Percentiles rank a stretch among this genome's conserved stretches.
Evolutionary conservation across 352 stramenopile genomes (phyloP).

Genomic region (Phytophthora syringae): DNA sequence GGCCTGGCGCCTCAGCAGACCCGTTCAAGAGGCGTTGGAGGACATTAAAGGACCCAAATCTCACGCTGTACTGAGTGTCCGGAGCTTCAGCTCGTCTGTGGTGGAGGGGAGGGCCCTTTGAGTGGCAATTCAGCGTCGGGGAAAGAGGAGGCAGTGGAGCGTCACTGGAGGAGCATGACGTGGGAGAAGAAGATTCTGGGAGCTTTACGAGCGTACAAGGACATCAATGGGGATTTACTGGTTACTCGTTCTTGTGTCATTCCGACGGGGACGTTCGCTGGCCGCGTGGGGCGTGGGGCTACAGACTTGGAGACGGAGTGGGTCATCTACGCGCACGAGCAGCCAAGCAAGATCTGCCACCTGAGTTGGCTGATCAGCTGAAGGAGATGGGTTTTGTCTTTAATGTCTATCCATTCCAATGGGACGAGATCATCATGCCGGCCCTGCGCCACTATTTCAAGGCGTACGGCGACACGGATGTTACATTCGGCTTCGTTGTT

Average conservation of each 20-base stretch:
- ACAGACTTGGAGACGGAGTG: constrained; percentile 9
- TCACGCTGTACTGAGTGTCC: too few species aligned
- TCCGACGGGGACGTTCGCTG: constrained; percentile 22
- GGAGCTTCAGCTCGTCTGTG: too few species aligned
- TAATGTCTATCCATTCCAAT: not conserved
- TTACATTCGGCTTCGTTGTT: not conserved
- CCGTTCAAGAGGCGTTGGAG: too few species aligned
- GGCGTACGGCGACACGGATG: not conserved
- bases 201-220: constrained; percentile 26
- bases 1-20: too few species aligned
- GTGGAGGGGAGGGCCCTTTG: too few species aligned
- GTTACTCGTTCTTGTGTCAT: constrained; percentile 40
- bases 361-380: not conserved
- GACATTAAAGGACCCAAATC: too few species aligned
- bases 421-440: not conserved
- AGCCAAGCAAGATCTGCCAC: not conserved
- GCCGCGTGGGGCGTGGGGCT: constrained; percentile 29
- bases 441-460: not conserved
- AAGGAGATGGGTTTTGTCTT: constrained; percentile 4
- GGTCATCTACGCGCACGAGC: not conserved
- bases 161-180: not conserved
- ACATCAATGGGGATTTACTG: constrained; percentile 28
- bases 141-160: too few species aligned
- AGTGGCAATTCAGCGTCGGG: too few species aligned
- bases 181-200: not conserved